phyloP scores from a whole-genome alignment of 345 rosid genomes.

The Rhodamnia rubescens region DNA sequence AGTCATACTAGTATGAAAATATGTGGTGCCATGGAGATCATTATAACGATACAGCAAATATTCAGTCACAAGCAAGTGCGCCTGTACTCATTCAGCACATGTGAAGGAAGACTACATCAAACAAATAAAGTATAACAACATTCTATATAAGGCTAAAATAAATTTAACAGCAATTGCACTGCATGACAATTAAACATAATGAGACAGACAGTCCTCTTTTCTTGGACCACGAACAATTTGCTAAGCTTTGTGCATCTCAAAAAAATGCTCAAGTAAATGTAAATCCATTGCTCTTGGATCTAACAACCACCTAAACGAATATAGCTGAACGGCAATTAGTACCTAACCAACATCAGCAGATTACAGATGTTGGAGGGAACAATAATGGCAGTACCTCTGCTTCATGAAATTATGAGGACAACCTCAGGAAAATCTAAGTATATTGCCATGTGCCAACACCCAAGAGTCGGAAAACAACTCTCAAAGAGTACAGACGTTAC shows the following conservation, averaged over 20 bases:
- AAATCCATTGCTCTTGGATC: neutral
- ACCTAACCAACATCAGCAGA: neutral
- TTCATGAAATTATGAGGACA: neutral
- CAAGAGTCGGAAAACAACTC: no score
- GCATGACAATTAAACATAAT: neutral
- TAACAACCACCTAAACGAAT: neutral
- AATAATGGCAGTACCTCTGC: neutral
- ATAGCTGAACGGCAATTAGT: neutral
- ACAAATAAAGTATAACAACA: neutral
- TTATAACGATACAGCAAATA: neutral
- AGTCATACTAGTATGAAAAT: neutral
- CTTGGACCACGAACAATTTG: neutral
- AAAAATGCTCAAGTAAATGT: neutral
- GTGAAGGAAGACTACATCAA: neutral
- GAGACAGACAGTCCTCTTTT: neutral
- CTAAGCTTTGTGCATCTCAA: neutral
- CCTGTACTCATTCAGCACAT: neutral
- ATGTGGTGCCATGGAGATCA: neutral
- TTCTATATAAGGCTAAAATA: neutral
- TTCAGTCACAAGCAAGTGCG: neutral
- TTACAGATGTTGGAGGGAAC: neutral
- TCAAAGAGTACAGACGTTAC: no score
- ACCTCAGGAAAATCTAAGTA: no score
- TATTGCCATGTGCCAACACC: no score
- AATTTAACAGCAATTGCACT: neutral